A percentile compares a stretch with the other conserved stretches of the same genome.
These are phyloP conservation scores for Blastobotrys arbuscula DNA, from an alignment of 1,139 yeast species.

Conservation along the genomic window DNA sequence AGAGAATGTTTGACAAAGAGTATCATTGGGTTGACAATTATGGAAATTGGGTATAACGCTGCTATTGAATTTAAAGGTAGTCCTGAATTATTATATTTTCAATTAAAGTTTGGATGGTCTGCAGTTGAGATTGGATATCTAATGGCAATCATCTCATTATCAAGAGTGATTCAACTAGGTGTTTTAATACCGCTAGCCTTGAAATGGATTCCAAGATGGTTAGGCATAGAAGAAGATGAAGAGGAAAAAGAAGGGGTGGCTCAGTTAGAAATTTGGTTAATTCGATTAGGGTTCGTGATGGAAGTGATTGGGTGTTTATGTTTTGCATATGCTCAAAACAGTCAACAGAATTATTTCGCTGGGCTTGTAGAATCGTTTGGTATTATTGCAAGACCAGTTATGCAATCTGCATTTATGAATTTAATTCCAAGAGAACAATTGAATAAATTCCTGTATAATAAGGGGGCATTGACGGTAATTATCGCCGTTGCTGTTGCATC, in stretches of 20 bases:
- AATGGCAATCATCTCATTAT: neutral
- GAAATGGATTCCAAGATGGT: neutral
- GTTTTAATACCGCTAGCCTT: conserved; percentile 1
- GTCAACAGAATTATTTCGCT: conserved; percentile 1
- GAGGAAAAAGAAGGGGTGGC: conserved; percentile 2
- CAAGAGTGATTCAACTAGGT: neutral
- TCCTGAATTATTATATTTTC: conserved; percentile 5
- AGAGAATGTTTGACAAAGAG: neutral
- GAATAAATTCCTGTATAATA: conserved; percentile 3
- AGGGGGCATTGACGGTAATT: conserved; percentile 5
- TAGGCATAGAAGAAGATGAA: neutral
- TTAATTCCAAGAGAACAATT: conserved; percentile 2
- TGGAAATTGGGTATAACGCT: neutral
- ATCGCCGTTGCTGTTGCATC: neutral
- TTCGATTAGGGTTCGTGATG: neutral
- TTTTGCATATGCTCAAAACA: neutral
- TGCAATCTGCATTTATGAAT: conserved; percentile 9
- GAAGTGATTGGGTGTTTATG: conserved; percentile 1
- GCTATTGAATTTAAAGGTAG: neutral
- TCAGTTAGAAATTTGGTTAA: neutral
- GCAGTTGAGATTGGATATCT: conserved; percentile 6
- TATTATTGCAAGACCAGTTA: neutral
- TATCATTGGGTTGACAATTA: conserved; percentile 1
- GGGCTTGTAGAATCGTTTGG: conserved; percentile 5
- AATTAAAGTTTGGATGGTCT: conserved; percentile 6